Evolutionary conservation across 345 rosid species (phyloP).

Genomic region (Salix purpurea): DNA sequence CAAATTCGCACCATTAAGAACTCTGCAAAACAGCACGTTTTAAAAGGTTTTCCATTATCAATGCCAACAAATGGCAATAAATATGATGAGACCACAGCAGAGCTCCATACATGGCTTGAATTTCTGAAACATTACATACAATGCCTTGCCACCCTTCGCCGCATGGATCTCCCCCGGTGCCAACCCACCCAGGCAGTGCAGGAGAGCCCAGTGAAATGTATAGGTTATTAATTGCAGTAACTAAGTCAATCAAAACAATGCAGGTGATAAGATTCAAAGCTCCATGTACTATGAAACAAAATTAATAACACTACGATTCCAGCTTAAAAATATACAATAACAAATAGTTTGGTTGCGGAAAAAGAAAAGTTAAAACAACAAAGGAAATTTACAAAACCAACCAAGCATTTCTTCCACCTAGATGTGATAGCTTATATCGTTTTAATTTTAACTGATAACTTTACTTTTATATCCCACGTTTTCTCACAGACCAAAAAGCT

Average conservation of each 20-base stretch:
- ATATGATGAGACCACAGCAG: neutral
- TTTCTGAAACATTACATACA: slow-evolving; percentile 57
- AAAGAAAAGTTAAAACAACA: neutral
- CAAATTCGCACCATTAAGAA: slow-evolving; percentile 83
- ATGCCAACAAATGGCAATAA: neutral
- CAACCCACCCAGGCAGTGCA: slow-evolving; percentile 86
- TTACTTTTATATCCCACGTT: slow-evolving; percentile 1
- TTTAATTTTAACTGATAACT: neutral
- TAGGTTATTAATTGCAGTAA: slow-evolving; percentile 75
- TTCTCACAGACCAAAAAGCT: neutral
- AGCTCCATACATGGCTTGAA: slow-evolving; percentile 48
- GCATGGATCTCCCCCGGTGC: slow-evolving; percentile 93
- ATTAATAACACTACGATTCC: neutral
- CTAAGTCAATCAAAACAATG: slow-evolving; percentile 51
- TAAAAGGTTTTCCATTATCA: neutral
- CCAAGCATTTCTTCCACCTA: neutral
- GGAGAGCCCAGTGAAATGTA: slow-evolving; percentile 73
- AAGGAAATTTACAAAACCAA: neutral
- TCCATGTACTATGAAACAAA: slow-evolving; percentile 2
- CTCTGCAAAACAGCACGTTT: slow-evolving; percentile 36
- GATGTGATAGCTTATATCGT: neutral
- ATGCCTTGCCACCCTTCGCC: slow-evolving; percentile 92
- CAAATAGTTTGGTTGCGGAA: neutral
- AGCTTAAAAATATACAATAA: neutral
- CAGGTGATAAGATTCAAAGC: slow-evolving; percentile 20